These are phyloP conservation scores for Pseudognaphalium luteoalbum DNA, from an alignment of 129 eudicot genomes.

Conservation along the genomic window DNA sequence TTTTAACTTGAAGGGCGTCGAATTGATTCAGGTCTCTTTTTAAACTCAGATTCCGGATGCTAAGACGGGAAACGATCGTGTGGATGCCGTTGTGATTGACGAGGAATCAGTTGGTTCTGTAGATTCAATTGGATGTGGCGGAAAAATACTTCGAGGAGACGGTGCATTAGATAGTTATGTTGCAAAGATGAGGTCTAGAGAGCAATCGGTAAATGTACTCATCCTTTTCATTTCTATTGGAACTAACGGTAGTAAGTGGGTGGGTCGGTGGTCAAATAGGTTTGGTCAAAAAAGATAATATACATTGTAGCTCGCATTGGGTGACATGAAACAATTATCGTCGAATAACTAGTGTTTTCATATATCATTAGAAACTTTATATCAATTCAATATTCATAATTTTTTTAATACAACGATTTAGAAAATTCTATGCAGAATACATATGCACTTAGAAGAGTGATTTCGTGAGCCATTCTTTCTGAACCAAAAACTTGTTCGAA, in stretches of 20 bases:
- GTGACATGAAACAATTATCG: neutral
- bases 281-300: neutral
- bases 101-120: conserved; percentile 76
- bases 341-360: neutral
- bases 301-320: neutral
- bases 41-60: conserved; percentile 76
- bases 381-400: neutral
- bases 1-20: neutral
- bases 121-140: conserved; percentile 63
- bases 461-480: neutral
- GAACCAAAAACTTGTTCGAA: neutral
- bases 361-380: neutral
- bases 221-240: neutral
- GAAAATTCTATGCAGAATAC: neutral
- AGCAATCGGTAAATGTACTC: conserved; percentile 44
- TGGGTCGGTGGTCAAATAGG: conserved; percentile 5
- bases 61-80: conserved; percentile 67
- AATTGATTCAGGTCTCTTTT: neutral
- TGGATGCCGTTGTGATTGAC: conserved; percentile 89
- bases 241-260: neutral
- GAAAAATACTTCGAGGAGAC: conserved; percentile 79
- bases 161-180: conserved; percentile 75
- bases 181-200: conserved; percentile 40
- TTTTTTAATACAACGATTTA: neutral
- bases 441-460: neutral